Base-by-base conservation (phyloP, 257 asterid genomes). In the Agastache rugosa region DNA sequence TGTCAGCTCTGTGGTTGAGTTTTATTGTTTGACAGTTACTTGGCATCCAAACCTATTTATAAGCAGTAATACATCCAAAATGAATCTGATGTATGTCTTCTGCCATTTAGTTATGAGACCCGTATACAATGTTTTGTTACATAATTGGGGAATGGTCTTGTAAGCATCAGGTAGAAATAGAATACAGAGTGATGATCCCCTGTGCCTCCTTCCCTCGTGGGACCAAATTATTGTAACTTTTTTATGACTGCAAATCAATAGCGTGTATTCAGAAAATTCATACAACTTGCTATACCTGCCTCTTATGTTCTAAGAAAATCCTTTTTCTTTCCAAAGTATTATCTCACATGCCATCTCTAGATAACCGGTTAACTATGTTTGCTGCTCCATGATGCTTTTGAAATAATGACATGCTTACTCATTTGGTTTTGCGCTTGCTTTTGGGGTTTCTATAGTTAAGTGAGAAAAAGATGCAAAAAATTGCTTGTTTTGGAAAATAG, bases 1-100 rank as follows among this genome's bases (percentile, higher is more conserved):
- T 48, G 51, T 67, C 48, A 54, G 65, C 75, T 31, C 44, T 60
- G 11, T 16, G 31, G 69, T 67, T 54, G 74, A 71, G 69, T 47
- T 62, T 63, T 45, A 34, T 50, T 23, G 75, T 48, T 41, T 23
- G 42, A 35, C 31, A 16, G 27, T 25, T 29, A 11, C 61, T 59
- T 48, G 69, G 53, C 44, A 47, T 61, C 19, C 17, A 22, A 3
- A 22, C 65, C 20, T 65, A 19, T 34, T 22, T 71, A 19, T 55
- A 35, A 51, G 53, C 34, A 17, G 2, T 47, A n/a, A 56, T 35
- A 34, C 39, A 5, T 37, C 55, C 11, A 9, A 3, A 63, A 71
- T 71, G 48, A 27, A 47, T 34, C 53, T 42, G 11, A 37, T 64
- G 50, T 65, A 67, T 71, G 44, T 25, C 69, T 65, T 55, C 23